Percentiles rank a stretch among this genome's conserved stretches.
Conservation (phyloP, 108 stramenopile species). For the Cyclotella choctawhatcheeana region DNA sequence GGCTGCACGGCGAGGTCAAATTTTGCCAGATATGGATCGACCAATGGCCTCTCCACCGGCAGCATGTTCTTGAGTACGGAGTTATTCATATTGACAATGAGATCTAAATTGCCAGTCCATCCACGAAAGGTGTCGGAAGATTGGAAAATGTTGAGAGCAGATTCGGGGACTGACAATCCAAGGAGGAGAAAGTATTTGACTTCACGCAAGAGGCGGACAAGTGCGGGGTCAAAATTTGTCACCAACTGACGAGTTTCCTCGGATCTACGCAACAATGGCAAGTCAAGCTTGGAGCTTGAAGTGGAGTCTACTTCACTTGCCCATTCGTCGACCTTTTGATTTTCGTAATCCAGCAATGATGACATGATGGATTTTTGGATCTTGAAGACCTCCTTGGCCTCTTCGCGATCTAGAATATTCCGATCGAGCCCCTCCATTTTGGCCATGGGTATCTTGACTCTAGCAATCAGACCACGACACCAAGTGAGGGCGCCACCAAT, state of each 20-base stretch:
- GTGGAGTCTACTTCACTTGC: slow-evolving; percentile 77
- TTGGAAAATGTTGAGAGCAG: slow-evolving; percentile 80
- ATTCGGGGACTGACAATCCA: slow-evolving; percentile 77
- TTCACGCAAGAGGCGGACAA: slow-evolving; percentile 86
- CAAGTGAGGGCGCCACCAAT: slow-evolving; percentile 86
- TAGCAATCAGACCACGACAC: slow-evolving; percentile 87
- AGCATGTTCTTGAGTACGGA: slow-evolving; percentile 71
- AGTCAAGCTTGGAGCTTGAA: slow-evolving; percentile 78
- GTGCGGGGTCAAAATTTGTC: slow-evolving; percentile 92
- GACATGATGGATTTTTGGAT: slow-evolving; percentile 70
- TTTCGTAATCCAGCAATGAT: slow-evolving; percentile 80
- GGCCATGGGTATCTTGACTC: slow-evolving; percentile 81
- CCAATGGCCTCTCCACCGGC: slow-evolving; percentile 88
- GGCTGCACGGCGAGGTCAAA: slow-evolving; percentile 71
- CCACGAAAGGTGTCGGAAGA: slow-evolving; percentile 81
- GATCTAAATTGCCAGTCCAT: slow-evolving; percentile 89
- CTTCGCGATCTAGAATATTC: slow-evolving; percentile 88
- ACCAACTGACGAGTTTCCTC: slow-evolving; percentile 59
- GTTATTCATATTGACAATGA: slow-evolving; percentile 91
- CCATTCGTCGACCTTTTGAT: slow-evolving; percentile 82
- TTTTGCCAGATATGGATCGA: slow-evolving; percentile 75
- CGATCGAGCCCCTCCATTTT: slow-evolving; percentile 83
- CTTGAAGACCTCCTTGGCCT: slow-evolving; percentile 89
- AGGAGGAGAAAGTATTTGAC: slow-evolving; percentile 90
- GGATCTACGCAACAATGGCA: slow-evolving; percentile 71